Conservation (phyloP, 257 asterid genomes). For the Jacaranda copaia region DNA sequence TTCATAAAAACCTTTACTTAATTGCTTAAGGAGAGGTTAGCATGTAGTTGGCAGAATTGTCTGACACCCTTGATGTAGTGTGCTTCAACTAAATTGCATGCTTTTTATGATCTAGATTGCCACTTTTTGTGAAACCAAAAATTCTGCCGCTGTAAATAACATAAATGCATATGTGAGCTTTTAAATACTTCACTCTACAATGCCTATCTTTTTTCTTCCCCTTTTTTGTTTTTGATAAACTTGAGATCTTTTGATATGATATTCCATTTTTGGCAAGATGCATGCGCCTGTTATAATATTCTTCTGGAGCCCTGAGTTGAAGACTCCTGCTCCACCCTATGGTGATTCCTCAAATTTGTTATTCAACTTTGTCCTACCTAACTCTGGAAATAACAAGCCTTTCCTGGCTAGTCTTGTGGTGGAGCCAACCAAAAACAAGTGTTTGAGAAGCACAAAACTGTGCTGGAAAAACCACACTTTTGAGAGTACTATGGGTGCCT, state of each 20-base stretch:
- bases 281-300: background rate
- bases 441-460: background rate
- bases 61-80: background rate
- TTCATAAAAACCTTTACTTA: background rate
- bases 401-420: background rate
- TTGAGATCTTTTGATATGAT: background rate
- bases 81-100: background rate
- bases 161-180: background rate
- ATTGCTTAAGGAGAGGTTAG: background rate
- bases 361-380: background rate
- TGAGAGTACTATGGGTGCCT: conserved; percentile 18
- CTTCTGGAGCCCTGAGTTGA: background rate
- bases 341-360: background rate
- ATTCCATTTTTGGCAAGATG: conserved; percentile 14
- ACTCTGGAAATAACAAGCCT: background rate
- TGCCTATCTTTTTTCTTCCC: background rate
- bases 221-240: background rate
- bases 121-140: background rate
- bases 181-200: background rate
- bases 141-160: background rate
- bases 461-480: background rate
- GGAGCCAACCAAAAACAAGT: background rate
- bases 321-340: conserved; percentile 4
- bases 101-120: background rate
- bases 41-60: background rate